phyloP scores from a whole-genome alignment of 2,329 filamentous ascomycete species.

The Septoria petroselini region DNA sequence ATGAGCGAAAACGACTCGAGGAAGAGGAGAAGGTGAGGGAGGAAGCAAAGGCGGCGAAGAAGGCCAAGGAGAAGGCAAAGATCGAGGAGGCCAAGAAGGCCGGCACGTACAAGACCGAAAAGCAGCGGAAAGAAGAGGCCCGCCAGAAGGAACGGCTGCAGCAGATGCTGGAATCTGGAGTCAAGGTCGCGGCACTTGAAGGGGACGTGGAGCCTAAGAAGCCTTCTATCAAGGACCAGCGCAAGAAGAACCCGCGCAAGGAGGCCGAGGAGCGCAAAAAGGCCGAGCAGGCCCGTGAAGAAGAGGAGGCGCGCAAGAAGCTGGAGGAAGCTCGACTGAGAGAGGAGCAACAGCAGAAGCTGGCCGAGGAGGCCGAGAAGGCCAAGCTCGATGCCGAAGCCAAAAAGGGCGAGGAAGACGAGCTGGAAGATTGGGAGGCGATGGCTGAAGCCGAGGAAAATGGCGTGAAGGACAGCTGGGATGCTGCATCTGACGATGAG shows the following conservation, averaged over 20 bases:
- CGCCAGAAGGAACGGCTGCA: slow-evolving; percentile 75
- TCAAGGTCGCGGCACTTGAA: slow-evolving; percentile 58
- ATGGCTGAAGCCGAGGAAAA: slow-evolving; percentile 71
- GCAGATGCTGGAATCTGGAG: slow-evolving; percentile 78
- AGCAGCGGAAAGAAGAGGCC: slow-evolving; percentile 77
- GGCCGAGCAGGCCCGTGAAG: slow-evolving; percentile 41
- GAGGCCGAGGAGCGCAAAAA: slow-evolving; percentile 53
- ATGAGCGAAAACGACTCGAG: slow-evolving; percentile 63
- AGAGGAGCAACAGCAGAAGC: slow-evolving; percentile 70
- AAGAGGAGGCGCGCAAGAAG: slow-evolving; percentile 57
- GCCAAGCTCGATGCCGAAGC: slow-evolving; percentile 66
- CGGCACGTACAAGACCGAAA: slow-evolving; percentile 82
- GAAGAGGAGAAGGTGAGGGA: slow-evolving; percentile 68
- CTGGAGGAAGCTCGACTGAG: slow-evolving; percentile 52
- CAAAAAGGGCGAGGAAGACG: slow-evolving; percentile 63
- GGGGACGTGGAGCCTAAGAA: slow-evolving; percentile 76
- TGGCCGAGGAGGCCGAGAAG: slow-evolving; percentile 72
- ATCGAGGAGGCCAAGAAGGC: slow-evolving; percentile 85
- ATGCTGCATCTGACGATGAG: slow-evolving; percentile 77
- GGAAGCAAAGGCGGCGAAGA: slow-evolving; percentile 72
- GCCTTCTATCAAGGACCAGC: slow-evolving; percentile 69
- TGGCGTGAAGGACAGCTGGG: slow-evolving; percentile 89
- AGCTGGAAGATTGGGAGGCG: slow-evolving; percentile 79
- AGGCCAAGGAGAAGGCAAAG: slow-evolving; percentile 81
- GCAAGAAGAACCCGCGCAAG: slow-evolving; percentile 67